Percentiles rank a stretch among this genome's conserved stretches.
These are phyloP conservation scores for Eucalyptus virginea DNA, from an alignment of 345 rosid species.

Conservation along the genomic window DNA sequence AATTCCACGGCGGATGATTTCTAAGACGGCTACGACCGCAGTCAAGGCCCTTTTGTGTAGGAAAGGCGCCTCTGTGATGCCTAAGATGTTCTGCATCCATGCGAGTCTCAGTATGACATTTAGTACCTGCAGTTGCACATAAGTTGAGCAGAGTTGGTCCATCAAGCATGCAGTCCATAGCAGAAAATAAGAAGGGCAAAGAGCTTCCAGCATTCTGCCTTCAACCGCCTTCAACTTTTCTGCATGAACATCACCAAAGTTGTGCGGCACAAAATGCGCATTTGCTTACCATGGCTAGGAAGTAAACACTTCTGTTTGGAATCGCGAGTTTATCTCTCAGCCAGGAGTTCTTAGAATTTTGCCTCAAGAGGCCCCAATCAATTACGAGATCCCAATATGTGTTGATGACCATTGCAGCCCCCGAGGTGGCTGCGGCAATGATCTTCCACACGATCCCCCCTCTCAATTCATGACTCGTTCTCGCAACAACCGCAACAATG, in stretches of 20 bases:
- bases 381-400: constrained; percentile 57
- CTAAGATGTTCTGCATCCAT: constrained; percentile 69
- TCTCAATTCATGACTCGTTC: constrained; percentile 21
- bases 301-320: constrained; percentile 46
- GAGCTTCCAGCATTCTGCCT: too few relatives aligned
- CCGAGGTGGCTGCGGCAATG: constrained; percentile 36
- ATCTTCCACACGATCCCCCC: constrained; percentile 21
- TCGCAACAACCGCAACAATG: constrained; percentile 38
- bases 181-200: too few relatives aligned
- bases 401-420: constrained; percentile 29
- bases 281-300: background rate
- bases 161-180: too few relatives aligned
- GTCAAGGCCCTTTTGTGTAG: constrained; percentile 42
- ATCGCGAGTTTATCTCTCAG: constrained; percentile 67
- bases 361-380: constrained; percentile 71
- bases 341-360: constrained; percentile 59
- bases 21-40: constrained; percentile 48
- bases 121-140: too few relatives aligned
- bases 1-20: constrained; percentile 22
- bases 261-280: too few relatives aligned
- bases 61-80: constrained; percentile 34
- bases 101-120: constrained; percentile 58
- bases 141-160: too few relatives aligned
- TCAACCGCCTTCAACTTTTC: too few relatives aligned
- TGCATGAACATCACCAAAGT: too few relatives aligned